Percentiles rank a stretch among this genome's conserved stretches.
These are phyloP conservation scores for Teratosphaeriaceae sp. DNA, from an alignment of 2,329 filamentous ascomycete species.

Conservation along the genomic window DNA sequence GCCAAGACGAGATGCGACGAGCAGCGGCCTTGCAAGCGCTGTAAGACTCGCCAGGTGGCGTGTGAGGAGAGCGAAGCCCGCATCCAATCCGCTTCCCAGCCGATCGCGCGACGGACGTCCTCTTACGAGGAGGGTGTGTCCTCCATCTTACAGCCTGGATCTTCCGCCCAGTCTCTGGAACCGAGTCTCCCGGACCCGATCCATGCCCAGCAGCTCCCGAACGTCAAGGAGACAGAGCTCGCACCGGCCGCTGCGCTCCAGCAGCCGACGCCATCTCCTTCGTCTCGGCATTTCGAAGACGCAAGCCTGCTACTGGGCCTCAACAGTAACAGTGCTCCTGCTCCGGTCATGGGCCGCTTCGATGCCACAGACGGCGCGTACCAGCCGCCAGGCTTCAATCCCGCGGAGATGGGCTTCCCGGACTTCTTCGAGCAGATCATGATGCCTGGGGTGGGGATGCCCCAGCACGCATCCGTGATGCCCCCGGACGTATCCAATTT, in stretches of 20 bases:
- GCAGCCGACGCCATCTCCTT: background rate
- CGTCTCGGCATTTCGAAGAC: constrained; percentile 4
- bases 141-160: background rate
- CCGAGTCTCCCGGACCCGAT: background rate
- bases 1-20: constrained; percentile 24
- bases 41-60: constrained; percentile 14
- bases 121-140: background rate
- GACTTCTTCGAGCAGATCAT: constrained; percentile 26
- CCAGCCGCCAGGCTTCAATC: background rate
- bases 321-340: background rate
- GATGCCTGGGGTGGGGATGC: constrained; percentile 16
- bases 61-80: constrained; percentile 20
- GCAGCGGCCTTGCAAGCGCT: constrained; percentile 21
- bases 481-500: constrained; percentile 20
- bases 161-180: too few species aligned
- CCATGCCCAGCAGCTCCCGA: background rate
- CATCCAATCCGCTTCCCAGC: constrained; percentile 4
- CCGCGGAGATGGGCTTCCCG: constrained; percentile 14
- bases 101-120: background rate
- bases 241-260: background rate
- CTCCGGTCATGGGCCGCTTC: background rate
- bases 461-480: constrained; percentile 5
- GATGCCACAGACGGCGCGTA: background rate
- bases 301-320: constrained; percentile 7
- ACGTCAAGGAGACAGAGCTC: background rate